Evolutionary conservation across 106 monocot genomes (phyloP).

Genomic region (Dendrobium catenatum): DNA sequence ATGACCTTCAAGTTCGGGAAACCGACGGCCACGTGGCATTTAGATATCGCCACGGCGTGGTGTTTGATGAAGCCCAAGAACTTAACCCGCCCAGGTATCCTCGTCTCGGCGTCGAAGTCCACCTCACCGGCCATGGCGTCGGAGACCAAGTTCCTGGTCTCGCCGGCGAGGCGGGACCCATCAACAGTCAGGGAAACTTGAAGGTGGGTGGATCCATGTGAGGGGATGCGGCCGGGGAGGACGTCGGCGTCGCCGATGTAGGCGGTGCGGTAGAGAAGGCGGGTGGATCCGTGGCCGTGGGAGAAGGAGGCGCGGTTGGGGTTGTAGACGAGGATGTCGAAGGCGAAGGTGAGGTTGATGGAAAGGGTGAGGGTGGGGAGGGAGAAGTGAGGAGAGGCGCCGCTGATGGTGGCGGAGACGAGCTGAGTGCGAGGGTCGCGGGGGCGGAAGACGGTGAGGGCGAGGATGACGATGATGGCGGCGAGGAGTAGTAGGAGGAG

Average conservation of each 20-base stretch:
- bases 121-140: constrained; percentile 35
- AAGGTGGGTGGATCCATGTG: constrained; percentile 26
- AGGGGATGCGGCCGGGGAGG: constrained; percentile 38
- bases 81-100: constrained; percentile 30
- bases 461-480: constrained; percentile 22
- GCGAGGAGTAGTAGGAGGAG: constrained; percentile 15
- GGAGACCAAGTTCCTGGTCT: constrained; percentile 7
- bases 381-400: constrained; percentile 29
- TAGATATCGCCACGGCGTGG: constrained; percentile 31
- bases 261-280: constrained; percentile 28
- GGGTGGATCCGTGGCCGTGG: constrained; percentile 27
- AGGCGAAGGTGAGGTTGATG: constrained; percentile 55
- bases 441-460: constrained; percentile 32
- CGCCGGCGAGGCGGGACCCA: constrained; percentile 14
- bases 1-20: constrained; percentile 21
- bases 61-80: constrained; percentile 39
- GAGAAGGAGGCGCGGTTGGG: constrained; percentile 53
- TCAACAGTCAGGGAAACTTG: constrained; percentile 21
- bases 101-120: constrained; percentile 23
- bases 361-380: constrained; percentile 14
- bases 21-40: constrained; percentile 33
- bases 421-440: constrained; percentile 27
- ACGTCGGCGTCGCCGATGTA: constrained; percentile 43
- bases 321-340: constrained; percentile 41
- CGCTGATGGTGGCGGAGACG: constrained; percentile 27